Evolutionary conservation across 352 stramenopile genomes (phyloP), one percentile per base, ranked within the genome.

Genomic region (Pythium insidiosum): DNA sequence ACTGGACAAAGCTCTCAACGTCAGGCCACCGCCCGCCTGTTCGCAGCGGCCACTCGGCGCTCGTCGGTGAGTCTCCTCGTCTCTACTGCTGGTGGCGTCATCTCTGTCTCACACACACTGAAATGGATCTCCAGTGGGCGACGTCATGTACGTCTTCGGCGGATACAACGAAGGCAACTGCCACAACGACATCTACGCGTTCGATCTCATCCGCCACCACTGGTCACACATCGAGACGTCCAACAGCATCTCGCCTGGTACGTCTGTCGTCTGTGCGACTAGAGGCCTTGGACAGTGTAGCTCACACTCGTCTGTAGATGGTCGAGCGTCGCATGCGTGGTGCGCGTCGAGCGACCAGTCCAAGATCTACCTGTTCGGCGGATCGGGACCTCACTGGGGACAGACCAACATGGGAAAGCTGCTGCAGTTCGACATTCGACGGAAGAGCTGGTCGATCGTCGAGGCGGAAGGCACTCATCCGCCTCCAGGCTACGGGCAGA

Each of bases 321-420:
- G 78, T 15, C 66, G 75, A 43, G 75, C 78, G 2, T 88, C 75
- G 0, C 79, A 91, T 35, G 72, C 79, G 20, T 88, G 69, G 69
- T 91, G 79, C 35, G 64, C 57, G 5, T 88, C 79, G 2, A 72
- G 67, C 13, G 79, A 91, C 49, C 60, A 84, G 47, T 80, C 69
- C 2, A 87, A 87, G 38, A 55, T 91, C 16, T 91, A 88, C 43
- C 47, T 88, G 2, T 91, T 87, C 31, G 78, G 78, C 31, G 78
- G 78, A 23, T 88, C 75, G 2, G 75, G 78, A 0, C 78, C 78
- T 22, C 78, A 88, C 51, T 91, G 78, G 78, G 78, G 78, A 9
- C 78, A 91, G 47, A 91, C 75, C 6, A 91, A 91, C 58, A 91
- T 91, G 78, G 75, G 78, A 41, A 91, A 91, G 49, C 51, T 91